Percentiles rank a stretch among this genome's conserved stretches.
Conservation (phyloP, 106 monocot genomes). For the Dendrobium huoshanense region DNA sequence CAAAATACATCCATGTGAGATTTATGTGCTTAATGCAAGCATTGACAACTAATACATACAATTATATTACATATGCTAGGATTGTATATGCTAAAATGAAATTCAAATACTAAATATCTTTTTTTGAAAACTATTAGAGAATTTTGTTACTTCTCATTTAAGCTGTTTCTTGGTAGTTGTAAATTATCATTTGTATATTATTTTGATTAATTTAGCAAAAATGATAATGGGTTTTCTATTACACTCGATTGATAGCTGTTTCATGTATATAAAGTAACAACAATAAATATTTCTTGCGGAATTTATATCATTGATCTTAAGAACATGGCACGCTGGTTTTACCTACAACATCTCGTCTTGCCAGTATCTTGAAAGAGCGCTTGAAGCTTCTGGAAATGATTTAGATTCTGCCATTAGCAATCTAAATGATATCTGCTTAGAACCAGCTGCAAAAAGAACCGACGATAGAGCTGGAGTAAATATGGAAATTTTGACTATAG, state of each 20-base stretch:
- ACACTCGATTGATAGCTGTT: background rate
- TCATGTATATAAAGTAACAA: background rate
- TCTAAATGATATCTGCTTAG: background rate
- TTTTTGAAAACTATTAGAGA: too few relatives aligned
- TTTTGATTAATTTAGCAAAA: too few relatives aligned
- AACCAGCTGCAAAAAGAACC: background rate
- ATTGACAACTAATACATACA: too few relatives aligned
- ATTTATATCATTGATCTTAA: background rate
- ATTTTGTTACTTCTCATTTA: background rate
- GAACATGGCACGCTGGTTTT: background rate
- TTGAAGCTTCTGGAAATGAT: background rate
- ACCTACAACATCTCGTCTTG: background rate
- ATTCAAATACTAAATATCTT: background rate
- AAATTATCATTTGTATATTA: background rate
- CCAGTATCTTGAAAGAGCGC: conserved; percentile 4
- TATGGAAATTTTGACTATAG: background rate
- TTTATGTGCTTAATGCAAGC: background rate
- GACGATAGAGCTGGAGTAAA: background rate
- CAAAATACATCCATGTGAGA: background rate
- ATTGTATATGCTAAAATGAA: background rate
- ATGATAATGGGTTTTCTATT: background rate
- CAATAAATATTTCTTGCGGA: background rate
- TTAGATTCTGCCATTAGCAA: conserved; percentile 2
- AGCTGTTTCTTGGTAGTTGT: background rate
- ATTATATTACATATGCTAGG: too few relatives aligned